Evolutionary conservation across 495 filamentous ascomycete species (phyloP).

Genomic region (Hyaloscypha finlandica): DNA sequence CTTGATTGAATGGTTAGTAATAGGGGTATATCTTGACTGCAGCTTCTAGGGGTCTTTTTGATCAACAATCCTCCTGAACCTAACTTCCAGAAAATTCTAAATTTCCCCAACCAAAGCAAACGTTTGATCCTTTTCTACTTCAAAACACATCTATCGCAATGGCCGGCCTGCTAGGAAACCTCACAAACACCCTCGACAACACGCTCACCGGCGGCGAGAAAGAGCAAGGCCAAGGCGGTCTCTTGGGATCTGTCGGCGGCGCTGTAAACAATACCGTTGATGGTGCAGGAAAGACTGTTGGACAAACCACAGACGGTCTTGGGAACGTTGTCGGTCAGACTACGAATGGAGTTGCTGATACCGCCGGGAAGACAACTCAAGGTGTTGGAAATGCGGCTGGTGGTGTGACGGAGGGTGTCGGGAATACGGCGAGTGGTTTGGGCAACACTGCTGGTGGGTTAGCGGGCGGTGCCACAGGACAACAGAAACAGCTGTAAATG

Average conservation of each 20-base stretch:
- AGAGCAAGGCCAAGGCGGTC: conserved; percentile 42
- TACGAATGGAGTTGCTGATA: conserved; percentile 33
- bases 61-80: not conserved
- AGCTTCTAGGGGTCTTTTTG: not conserved
- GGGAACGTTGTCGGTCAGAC: conserved; percentile 39
- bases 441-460: conserved; percentile 23
- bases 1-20: not conserved
- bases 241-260: conserved; percentile 36
- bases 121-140: not conserved
- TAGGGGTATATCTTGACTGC: not conserved
- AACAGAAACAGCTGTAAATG: not conserved
- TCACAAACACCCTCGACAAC: conserved; percentile 41
- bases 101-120: too few relatives aligned
- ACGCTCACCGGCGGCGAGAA: conserved; percentile 44
- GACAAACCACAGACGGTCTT: conserved; percentile 39
- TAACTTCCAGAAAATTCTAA: not conserved
- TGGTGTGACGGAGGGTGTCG: conserved; percentile 38
- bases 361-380: conserved; percentile 36
- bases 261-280: conserved; percentile 35
- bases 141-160: conserved; percentile 17
- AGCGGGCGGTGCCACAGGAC: not conserved
- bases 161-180: conserved; percentile 37
- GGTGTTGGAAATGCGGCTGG: conserved; percentile 37
- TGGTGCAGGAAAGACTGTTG: conserved; percentile 38
- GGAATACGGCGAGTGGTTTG: conserved; percentile 35